Base-by-base conservation (phyloP, 1,139 yeast genomes). In the Arxiozyma bovina region DNA sequence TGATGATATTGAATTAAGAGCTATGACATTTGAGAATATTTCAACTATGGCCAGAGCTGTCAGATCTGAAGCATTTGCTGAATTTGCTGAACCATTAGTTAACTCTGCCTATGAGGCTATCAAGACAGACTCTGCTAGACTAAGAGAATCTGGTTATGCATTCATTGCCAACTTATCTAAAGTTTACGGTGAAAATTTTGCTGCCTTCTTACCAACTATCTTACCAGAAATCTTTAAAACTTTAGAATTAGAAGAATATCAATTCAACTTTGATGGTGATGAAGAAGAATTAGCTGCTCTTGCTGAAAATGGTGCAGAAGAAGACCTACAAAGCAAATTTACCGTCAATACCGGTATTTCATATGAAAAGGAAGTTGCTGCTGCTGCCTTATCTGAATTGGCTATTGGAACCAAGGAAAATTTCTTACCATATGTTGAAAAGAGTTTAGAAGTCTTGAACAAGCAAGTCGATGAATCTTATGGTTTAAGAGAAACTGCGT, bases 31-130 rank as follows among this genome's bases (percentile, higher is more conserved):
- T 63, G 99, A 94, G 74, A 87, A 94, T 66, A 81, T 94, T 62
- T 88, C 97, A 46, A 86, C 96, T 25, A 85, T 93, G 86, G 98
- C 96, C 55, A 82, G 93, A 71, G 97, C 99, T 54, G 97, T 93
- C 57, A 96, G 98, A 60, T 85, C 94, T 55, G 93, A 86, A 64
- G 76, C 88, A 1, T 93, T 93, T 74, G 80, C 89, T 48, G 82
- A 87, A 47, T 89, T 81, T 70, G 96, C 96, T 53, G 84, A 85
- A 69, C 94, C 96, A 48, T 80, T 91, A 68, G 89, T 91, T 61
- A 87, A 87, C 69, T 89, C 96, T 58, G 94, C 97, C 42, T 87
- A 88, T 70, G 77, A 77, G 57, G 85, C 96, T 52, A 79, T 93
- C 64, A 79, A 82, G 63, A 82, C 94, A 45, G 86, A 85, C 57